A percentile compares a stretch with the other conserved stretches of the same genome.
These are phyloP conservation scores for Saccharomycopsis sp. DNA, from an alignment of 805 yeast species.

Conservation along the genomic window DNA sequence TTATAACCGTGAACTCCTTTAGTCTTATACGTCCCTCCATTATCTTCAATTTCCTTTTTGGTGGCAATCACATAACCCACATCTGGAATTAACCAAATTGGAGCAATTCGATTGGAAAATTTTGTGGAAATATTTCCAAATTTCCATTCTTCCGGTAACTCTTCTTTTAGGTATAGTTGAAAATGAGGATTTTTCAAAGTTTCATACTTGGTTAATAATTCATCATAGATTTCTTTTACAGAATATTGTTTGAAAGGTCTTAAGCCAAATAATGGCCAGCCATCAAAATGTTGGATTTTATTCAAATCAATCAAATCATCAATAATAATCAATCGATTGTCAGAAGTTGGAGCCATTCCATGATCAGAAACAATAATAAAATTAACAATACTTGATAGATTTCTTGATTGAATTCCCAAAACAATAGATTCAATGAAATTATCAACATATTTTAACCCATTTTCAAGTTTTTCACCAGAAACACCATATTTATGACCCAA, in stretches of 20 bases:
- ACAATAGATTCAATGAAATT: slow-evolving; percentile 41
- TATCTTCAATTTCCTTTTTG: slow-evolving; percentile 30
- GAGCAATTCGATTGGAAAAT: slow-evolving; percentile 61
- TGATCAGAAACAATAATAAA: slow-evolving; percentile 79
- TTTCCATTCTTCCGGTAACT: slow-evolving; percentile 33
- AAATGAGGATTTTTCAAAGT: slow-evolving; percentile 28
- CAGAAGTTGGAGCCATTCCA: slow-evolving; percentile 85
- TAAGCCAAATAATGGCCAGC: slow-evolving; percentile 81
- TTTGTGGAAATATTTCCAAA: slow-evolving; percentile 22
- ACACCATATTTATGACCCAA: slow-evolving; percentile 68
- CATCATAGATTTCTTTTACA: slow-evolving; percentile 36
- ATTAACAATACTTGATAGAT: slow-evolving; percentile 57
- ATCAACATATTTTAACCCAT: slow-evolving; percentile 57
- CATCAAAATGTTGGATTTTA: slow-evolving; percentile 55
- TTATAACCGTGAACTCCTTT: slow-evolving; percentile 82
- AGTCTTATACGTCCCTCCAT: slow-evolving; percentile 42
- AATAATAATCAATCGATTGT: slow-evolving; percentile 53
- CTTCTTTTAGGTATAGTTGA: slow-evolving; percentile 41
- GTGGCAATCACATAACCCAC: slow-evolving; percentile 73
- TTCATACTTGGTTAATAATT: slow-evolving; percentile 27
- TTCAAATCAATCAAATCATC: slow-evolving; percentile 57
- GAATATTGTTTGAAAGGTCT: slow-evolving; percentile 39
- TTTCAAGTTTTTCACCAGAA: slow-evolving; percentile 42
- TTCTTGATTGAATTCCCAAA: slow-evolving; percentile 39
- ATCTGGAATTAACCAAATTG: slow-evolving; percentile 76